Evolutionary conservation across 371 early-diverging fungal species (phyloP).

Genomic region (Cokeromyces recurvatus): DNA sequence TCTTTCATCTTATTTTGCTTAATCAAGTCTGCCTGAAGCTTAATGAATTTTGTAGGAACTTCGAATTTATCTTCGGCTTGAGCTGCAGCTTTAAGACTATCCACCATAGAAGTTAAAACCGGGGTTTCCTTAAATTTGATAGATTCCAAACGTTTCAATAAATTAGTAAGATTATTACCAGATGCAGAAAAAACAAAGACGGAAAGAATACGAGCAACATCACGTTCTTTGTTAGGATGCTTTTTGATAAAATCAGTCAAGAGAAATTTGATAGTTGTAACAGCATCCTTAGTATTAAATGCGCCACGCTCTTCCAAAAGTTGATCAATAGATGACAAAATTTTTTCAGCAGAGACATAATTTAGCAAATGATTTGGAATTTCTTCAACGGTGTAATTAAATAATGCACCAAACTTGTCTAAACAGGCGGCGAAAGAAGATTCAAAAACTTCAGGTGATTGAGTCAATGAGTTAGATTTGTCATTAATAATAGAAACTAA

Average conservation of each 20-base stretch:
- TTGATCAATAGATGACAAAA: conserved; percentile 23
- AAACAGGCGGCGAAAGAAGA: conserved; percentile 51
- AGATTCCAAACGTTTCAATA: conserved; percentile 7
- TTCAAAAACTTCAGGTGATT: conserved; percentile 45
- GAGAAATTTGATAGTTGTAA: conserved; percentile 29
- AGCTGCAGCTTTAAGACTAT: conserved; percentile 8
- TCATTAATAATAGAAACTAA: conserved; percentile 47
- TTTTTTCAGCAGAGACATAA: conserved; percentile 28
- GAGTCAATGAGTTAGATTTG: conserved; percentile 22
- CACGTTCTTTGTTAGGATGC: conserved; percentile 14
- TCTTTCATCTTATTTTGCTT: conserved; percentile 8
- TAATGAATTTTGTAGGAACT: conserved; percentile 22
- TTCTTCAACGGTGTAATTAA: conserved; percentile 28
- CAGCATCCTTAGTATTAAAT: conserved; percentile 16
- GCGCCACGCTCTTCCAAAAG: conserved; percentile 29
- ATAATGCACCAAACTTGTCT: conserved; percentile 45
- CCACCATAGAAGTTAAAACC: conserved; percentile 15
- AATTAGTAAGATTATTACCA: conserved; percentile 11
- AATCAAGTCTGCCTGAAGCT: conserved; percentile 26
- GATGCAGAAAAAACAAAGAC: conserved; percentile 27
- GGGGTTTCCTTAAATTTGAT: neutral
- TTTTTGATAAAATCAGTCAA: conserved; percentile 21
- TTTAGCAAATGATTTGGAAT: conserved; percentile 31
- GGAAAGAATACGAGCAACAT: conserved; percentile 27
- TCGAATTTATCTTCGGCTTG: conserved; percentile 8